Conservation (phyloP, 441 rosid species). For the Eruca vesicaria region DNA sequence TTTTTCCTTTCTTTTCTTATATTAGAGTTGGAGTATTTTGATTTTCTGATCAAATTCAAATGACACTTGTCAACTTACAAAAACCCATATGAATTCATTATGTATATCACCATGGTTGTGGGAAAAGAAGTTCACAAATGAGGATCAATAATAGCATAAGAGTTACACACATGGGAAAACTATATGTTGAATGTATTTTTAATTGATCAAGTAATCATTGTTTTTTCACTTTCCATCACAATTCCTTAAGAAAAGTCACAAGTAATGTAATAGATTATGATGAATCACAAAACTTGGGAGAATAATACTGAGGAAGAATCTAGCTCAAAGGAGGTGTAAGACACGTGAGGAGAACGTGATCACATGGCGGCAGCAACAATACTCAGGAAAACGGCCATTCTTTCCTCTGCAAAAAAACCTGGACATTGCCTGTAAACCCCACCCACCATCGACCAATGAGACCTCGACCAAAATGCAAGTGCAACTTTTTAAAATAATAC, state of each 20-base stretch:
- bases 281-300: constrained; percentile 11
- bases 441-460: constrained; percentile 33
- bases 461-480: constrained; percentile 22
- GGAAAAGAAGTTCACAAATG: neutral
- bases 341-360: constrained; percentile 33
- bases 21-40: neutral
- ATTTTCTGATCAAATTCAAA: neutral
- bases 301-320: constrained; percentile 22
- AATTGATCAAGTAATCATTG: constrained; percentile 18
- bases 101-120: neutral
- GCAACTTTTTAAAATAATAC: neutral
- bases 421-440: constrained; percentile 24
- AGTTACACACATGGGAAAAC: constrained; percentile 20
- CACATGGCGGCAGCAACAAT: constrained; percentile 24
- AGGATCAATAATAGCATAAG: constrained; percentile 8
- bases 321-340: constrained; percentile 30
- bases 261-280: neutral
- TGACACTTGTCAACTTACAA: neutral
- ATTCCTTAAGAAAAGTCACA: neutral
- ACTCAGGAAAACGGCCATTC: constrained; percentile 7
- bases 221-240: constrained; percentile 9
- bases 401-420: constrained; percentile 19
- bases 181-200: neutral
- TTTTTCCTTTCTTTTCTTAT: neutral
- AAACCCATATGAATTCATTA: neutral